Base-by-base conservation (phyloP, 441 rosid species). In the Adansonia madagascariensis region DNA sequence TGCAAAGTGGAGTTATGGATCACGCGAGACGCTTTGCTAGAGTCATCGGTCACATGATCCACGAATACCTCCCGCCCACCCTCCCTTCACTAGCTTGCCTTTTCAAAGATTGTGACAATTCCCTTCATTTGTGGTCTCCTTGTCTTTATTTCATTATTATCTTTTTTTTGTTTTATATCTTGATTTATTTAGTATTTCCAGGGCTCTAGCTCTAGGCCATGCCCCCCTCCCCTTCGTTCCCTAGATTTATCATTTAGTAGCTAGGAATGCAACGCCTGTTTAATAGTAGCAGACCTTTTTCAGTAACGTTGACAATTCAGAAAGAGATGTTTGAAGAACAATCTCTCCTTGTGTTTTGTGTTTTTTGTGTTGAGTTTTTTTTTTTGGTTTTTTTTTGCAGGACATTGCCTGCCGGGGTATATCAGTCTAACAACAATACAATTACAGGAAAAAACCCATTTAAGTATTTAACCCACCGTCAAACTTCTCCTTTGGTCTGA, bases 11-110 rank as follows among this genome's bases (percentile, higher is more conserved):
- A 49, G 80, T 73, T 69, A 24, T 41, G 35, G 78, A 78, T 78
- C 84, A 80, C 82, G 82, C 78, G 78, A 61, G 78, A 78, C 82
- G 52, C 12, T 77, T 84, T 73, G 86, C 77, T 75, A 74, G 76
- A 53, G 43, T 35, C 20, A 47, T 47, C 39, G 17, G 44, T 79
- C 89, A 86, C 89, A 81, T 81, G 85, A 84, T 82, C 84, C 86
- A 35, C 82, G 77, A 64, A 80, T 79, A 35, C 39, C 39, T 3
- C 39, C 39, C 39, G 4, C 39, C 39, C 39, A 2, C 4, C 4
- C 39, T 35, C 39, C 39, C 39, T 35, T 35, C 82, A 73, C 70
- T 82, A 44, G 49, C 77, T 24, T 57, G 49, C 72, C 82, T 84
- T 84, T 82, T 67, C 77, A 57, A 67, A 56, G 69, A 79, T 43